phyloP scores from a whole-genome alignment of 306 rosid genomes.

The Mucuna pruriens region DNA sequence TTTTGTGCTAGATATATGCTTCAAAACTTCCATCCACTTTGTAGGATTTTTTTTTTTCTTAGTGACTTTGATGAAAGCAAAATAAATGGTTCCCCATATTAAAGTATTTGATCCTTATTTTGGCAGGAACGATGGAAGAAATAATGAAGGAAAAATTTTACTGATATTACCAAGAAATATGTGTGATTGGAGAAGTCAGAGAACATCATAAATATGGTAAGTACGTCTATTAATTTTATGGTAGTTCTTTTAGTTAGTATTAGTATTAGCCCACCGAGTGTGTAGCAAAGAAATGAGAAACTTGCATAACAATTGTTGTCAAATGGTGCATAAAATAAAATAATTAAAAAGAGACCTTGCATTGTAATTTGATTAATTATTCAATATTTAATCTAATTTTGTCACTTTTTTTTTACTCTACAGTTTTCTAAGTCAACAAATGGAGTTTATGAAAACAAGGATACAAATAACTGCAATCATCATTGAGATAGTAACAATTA shows the following conservation, averaged over 20 bases:
- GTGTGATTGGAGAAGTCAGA: conserved; percentile 49
- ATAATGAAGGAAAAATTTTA: conserved; percentile 57
- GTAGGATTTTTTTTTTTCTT: conserved; percentile 58
- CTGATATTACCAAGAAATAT: conserved; percentile 50
- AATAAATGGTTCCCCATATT: conserved; percentile 53
- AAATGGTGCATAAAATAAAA: background rate
- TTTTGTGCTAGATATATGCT: background rate
- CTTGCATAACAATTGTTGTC: background rate
- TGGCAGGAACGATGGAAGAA: conserved; percentile 53
- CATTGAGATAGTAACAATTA: background rate
- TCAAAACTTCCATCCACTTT: conserved; percentile 13
- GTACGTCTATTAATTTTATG: background rate
- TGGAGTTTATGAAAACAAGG: background rate
- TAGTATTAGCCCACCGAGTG: background rate
- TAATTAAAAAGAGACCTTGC: background rate
- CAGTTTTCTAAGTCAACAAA: conserved; percentile 2
- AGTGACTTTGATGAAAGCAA: conserved; percentile 61
- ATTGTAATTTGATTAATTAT: background rate
- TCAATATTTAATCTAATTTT: background rate
- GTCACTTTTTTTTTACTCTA: conserved; percentile 7
- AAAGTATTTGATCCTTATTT: conserved; percentile 65
- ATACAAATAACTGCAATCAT: background rate
- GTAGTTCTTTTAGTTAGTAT: background rate
- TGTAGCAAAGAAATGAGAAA: background rate
- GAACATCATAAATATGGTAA: conserved; percentile 54